Evolutionary conservation across 257 asterid species (phyloP), one percentile per base, ranked within the genome.

Genomic region (Vinca minor): DNA sequence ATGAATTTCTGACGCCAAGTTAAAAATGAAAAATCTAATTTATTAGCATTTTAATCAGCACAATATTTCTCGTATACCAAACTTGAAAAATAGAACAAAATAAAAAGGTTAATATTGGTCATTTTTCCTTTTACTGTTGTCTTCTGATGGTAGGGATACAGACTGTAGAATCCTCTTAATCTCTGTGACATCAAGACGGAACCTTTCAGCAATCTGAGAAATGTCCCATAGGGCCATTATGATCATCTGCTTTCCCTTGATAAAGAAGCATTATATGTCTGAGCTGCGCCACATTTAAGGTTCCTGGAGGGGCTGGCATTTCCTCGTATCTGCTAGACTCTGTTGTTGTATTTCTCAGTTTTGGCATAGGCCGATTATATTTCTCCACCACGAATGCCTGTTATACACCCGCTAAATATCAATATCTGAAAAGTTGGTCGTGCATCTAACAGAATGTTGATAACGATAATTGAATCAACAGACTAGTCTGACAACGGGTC

Each of bases 371-470:
- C 74, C 96, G 71, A 58, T 78, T 79, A 71, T 82, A 86, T 71
- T 72, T 82, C 68, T 82, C 93, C 74, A 79, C 91, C 62, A 85
- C 84, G 64, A 83, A 71, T 36, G 95, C 96, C 96, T 91, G 87
- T 73, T 36, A 72, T 69, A 71, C 62, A 9, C 71, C 52, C 25
- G 11, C 44, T 53, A 25, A 31, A 14, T 42, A 28, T 72, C 38
- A 69, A 59, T 15, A 46, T 52, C 59, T 59, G n/a, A 9, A 10
- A 17, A 26, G 42, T 17, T 35, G n/a, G n/a, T n/a, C n/a, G 55
- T 17, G 46, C 21, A 26, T 23, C 28, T 34, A n/a, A 25, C 39
- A 6, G 15, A 21, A 57, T 20, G 10, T 56, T 20, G 8, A 45
- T 0, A 21, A 1, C 34, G 8, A 59, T 28, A 29, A 67, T 1